A percentile compares a stretch with the other conserved stretches of the same genome.
These are phyloP conservation scores for Coccinonectria pachysandricola DNA, from an alignment of 2,329 filamentous ascomycete species.

Conservation along the genomic window DNA sequence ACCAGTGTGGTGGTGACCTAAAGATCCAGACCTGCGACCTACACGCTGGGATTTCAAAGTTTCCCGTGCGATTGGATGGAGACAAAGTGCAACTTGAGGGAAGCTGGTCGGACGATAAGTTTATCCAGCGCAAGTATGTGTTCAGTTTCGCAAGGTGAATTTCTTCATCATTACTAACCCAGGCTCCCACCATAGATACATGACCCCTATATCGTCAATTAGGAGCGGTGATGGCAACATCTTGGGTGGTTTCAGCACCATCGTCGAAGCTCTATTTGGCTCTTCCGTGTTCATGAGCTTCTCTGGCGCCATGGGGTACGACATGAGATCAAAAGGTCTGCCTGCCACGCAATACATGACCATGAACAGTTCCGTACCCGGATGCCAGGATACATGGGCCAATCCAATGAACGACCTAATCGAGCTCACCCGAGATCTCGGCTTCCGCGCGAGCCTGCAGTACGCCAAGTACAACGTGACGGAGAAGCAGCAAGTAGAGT, in stretches of 20 bases:
- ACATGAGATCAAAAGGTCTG: slow-evolving; percentile 3
- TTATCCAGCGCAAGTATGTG: slow-evolving; percentile 10
- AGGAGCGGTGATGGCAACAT: slow-evolving; percentile 7
- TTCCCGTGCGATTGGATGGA: slow-evolving; percentile 3
- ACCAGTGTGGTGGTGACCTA: slow-evolving; percentile 4
- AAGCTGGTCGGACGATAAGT: slow-evolving; percentile 10
- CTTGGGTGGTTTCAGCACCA: slow-evolving; percentile 9
- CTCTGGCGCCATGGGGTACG: slow-evolving; percentile 9
- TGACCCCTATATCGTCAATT: slow-evolving; percentile 4
- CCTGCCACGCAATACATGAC: slow-evolving; percentile 12
- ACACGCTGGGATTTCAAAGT: slow-evolving; percentile 9
- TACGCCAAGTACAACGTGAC: slow-evolving; percentile 11
- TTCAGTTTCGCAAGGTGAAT: fast-evolving
- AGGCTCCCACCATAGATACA: slow-evolving; percentile 2
- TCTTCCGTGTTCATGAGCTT: slow-evolving; percentile 8
- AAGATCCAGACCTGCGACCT: slow-evolving; percentile 12
- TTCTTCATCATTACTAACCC: fast-evolving
- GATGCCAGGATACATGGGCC: slow-evolving; percentile 7
- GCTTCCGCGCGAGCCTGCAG: slow-evolving; percentile 12
- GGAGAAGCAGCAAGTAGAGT: slow-evolving; percentile 8
- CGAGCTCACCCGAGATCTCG: slow-evolving; percentile 11
- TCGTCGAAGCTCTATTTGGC: slow-evolving; percentile 4
- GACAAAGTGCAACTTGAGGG: slow-evolving; percentile 5
- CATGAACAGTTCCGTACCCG: slow-evolving; percentile 3
- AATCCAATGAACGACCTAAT: slow-evolving; percentile 15